Evolutionary conservation across 257 asterid species (phyloP).

Genomic region (Solanum verrucosum): DNA sequence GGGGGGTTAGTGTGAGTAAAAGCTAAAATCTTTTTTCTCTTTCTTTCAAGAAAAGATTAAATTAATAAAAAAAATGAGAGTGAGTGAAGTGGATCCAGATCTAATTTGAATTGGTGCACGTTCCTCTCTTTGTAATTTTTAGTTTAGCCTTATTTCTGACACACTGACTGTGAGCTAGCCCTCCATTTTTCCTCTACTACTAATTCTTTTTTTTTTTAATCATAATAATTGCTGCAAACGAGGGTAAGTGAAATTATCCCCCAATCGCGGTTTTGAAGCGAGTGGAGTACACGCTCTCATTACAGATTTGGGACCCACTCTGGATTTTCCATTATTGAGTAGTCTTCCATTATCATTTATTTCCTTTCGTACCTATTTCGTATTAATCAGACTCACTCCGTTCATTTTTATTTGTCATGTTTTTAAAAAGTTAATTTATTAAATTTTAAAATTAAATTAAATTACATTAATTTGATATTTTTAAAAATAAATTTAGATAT

Average conservation of each 20-base stretch:
- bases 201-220: neutral
- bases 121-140: constrained; percentile 2
- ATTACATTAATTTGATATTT: no score
- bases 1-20: neutral
- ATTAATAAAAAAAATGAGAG: no score
- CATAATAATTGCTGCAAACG: neutral
- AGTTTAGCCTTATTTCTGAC: neutral
- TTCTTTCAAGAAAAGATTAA: neutral
- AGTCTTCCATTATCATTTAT: neutral
- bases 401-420: no score
- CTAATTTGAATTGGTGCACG: neutral
- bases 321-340: neutral
- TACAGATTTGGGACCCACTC: neutral
- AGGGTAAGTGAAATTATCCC: neutral
- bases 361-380: neutral
- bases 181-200: neutral
- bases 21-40: neutral
- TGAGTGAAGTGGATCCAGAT: constrained; percentile 8
- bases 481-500: no score
- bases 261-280: neutral
- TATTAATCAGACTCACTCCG: no score
- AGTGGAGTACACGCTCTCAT: neutral
- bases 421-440: no score
- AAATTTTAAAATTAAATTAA: no score
- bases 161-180: neutral